phyloP scores from a whole-genome alignment of 2,329 filamentous ascomycete species.

The Trichoderma breve region DNA sequence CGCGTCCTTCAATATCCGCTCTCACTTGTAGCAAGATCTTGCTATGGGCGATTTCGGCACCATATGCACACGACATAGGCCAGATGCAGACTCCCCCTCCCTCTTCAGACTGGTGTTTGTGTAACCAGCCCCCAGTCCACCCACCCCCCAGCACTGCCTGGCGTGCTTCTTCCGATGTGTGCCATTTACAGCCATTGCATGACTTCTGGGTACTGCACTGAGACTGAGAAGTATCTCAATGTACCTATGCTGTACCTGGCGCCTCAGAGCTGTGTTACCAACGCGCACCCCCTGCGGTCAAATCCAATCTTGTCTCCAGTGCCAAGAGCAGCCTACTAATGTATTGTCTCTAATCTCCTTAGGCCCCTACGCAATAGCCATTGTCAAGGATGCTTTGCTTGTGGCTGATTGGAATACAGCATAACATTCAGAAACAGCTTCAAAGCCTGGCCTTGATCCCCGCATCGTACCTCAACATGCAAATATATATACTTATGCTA shows the following conservation, averaged over 20 bases:
- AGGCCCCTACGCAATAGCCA: slow-evolving; percentile 1
- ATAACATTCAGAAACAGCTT: neutral
- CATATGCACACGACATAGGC: slow-evolving; percentile 19
- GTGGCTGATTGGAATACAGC: neutral
- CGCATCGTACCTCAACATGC: neutral
- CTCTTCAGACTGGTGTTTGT: slow-evolving; percentile 21
- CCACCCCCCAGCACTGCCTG: slow-evolving; percentile 24
- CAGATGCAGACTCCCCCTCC: slow-evolving; percentile 20
- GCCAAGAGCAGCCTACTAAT: neutral
- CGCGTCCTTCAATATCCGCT: neutral
- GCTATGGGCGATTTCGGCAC: slow-evolving; percentile 1
- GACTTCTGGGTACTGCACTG: slow-evolving; percentile 21
- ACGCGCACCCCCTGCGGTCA: neutral
- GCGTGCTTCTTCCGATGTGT: slow-evolving; percentile 29
- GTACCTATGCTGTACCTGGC: slow-evolving; percentile 21
- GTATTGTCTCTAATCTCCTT: neutral
- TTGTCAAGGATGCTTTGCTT: neutral
- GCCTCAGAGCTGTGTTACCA: neutral
- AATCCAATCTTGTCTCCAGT: slow-evolving; percentile 16
- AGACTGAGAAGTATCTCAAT: slow-evolving; percentile 24
- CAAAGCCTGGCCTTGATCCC: neutral
- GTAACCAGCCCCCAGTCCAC: slow-evolving; percentile 25
- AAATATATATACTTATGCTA: slow-evolving; percentile 14
- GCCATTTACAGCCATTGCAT: slow-evolving; percentile 23
- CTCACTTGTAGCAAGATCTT: slow-evolving; percentile 2